Percentiles rank a stretch among this genome's conserved stretches.
Evolutionary conservation across 78 protist species (phyloP).

Genomic region (Dictyostelium capitatum): DNA sequence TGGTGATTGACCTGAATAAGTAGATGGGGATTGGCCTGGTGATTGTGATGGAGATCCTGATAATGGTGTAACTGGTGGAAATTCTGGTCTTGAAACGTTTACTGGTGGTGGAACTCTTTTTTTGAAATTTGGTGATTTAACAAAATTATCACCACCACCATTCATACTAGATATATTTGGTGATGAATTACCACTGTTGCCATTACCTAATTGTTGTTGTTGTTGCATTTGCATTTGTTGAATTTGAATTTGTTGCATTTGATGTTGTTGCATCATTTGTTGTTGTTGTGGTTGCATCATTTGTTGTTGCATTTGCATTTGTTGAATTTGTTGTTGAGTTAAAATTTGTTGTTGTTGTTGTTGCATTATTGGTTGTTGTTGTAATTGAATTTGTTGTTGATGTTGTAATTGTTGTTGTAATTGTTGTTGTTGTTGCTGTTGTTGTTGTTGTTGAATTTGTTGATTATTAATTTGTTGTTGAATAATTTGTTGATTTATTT

Average conservation of each 20-base stretch:
- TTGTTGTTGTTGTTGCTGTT: background rate
- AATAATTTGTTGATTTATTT: conserved; percentile 2
- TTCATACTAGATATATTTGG: background rate
- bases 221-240: background rate
- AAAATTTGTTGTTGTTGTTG: conserved; percentile 16
- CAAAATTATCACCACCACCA: background rate
- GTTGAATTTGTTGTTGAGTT: conserved; percentile 1
- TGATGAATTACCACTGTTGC: background rate
- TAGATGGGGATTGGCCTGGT: conserved; percentile 1
- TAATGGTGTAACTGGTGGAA: conserved; percentile 8
- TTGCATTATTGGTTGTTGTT: background rate
- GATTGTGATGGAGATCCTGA: conserved; percentile 6
- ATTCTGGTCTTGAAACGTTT: conserved; percentile 26
- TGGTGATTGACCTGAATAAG: background rate
- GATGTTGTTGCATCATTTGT: conserved; percentile 1
- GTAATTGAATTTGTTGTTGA: background rate
- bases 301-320: conserved; percentile 8
- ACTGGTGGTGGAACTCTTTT: conserved; percentile 38
- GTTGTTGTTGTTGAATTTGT: background rate
- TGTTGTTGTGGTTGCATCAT: conserved; percentile 26
- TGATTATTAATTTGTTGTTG: background rate
- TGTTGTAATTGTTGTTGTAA: background rate
- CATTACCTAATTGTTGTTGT: background rate
- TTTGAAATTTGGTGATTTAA: conserved; percentile 1
- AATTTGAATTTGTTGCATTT: background rate